Conservation (phyloP, 305 asterid species). For the Coffea humblotiana region DNA sequence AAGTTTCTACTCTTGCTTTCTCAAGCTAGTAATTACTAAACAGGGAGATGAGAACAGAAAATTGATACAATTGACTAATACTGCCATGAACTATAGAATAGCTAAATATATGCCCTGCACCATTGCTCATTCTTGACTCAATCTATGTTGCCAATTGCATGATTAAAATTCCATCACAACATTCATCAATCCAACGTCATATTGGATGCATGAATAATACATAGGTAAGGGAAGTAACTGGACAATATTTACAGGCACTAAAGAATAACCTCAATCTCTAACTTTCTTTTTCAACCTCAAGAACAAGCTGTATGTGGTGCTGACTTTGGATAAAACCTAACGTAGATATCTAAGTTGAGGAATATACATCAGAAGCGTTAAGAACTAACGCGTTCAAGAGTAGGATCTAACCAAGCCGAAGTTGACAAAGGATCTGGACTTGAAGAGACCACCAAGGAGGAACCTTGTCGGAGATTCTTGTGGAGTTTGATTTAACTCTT, state of each 20-base stretch:
- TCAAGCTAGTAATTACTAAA: background rate
- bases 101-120: constrained; percentile 31
- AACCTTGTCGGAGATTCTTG: constrained; percentile 86
- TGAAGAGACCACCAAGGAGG: constrained; percentile 84
- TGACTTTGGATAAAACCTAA: constrained; percentile 13
- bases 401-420: constrained; percentile 79
- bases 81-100: background rate
- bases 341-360: constrained; percentile 10
- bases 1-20: background rate
- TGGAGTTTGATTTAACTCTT: constrained; percentile 50
- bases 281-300: constrained; percentile 17
- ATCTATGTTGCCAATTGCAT: constrained; percentile 14
- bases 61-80: background rate
- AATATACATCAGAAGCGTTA: constrained; percentile 30
- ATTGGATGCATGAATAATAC: constrained; percentile 15
- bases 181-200: constrained; percentile 27
- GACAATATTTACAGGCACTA: constrained; percentile 33
- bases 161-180: constrained; percentile 17
- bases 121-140: constrained; percentile 25
- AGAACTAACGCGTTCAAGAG: constrained; percentile 36
- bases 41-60: background rate
- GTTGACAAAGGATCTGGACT: constrained; percentile 81
- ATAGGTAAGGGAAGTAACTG: background rate
- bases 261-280: background rate
- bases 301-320: constrained; percentile 11